A percentile compares a stretch with the other conserved stretches of the same genome.
Evolutionary conservation across 2,329 filamentous ascomycete species (phyloP).

Genomic region (Colletotrichum musae): DNA sequence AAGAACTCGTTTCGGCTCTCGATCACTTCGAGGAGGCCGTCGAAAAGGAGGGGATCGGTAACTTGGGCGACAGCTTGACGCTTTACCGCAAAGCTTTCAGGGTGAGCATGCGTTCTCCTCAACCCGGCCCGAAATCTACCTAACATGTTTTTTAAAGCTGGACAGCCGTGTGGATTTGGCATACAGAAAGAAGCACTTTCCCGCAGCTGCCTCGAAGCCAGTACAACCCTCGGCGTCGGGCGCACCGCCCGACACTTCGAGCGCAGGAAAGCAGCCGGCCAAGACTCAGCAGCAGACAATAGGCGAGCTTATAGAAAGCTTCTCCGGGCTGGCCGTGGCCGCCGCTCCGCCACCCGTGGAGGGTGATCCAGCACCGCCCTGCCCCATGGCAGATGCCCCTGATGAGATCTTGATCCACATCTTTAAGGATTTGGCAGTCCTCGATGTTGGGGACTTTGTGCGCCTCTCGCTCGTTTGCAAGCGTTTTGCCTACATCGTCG

Average conservation of each 20-base stretch:
- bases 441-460: conserved; percentile 83
- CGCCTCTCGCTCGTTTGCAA: conserved; percentile 88
- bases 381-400: conserved; percentile 82
- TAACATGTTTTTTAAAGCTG: conserved; percentile 67
- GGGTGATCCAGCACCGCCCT: conserved; percentile 80
- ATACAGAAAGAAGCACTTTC: conserved; percentile 94
- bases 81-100: conserved; percentile 93
- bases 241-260: conserved; percentile 46
- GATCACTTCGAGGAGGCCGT: conserved; percentile 96
- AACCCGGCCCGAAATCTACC: neutral
- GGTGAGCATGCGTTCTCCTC: conserved; percentile 62
- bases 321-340: conserved; percentile 78
- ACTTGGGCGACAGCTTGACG: conserved; percentile 87
- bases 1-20: conserved; percentile 80
- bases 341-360: conserved; percentile 78
- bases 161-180: conserved; percentile 86
- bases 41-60: conserved; percentile 88
- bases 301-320: conserved; percentile 81
- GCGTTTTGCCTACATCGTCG: conserved; percentile 85
- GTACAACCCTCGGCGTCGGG: conserved; percentile 41
- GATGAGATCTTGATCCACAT: conserved; percentile 89
- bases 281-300: conserved; percentile 62
- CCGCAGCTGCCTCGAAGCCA: conserved; percentile 70
- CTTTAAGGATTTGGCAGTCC: conserved; percentile 77
- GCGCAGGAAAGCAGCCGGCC: conserved; percentile 35